Conservation (phyloP, 352 stramenopile genomes). For the Halophytophthora polymorphica region DNA sequence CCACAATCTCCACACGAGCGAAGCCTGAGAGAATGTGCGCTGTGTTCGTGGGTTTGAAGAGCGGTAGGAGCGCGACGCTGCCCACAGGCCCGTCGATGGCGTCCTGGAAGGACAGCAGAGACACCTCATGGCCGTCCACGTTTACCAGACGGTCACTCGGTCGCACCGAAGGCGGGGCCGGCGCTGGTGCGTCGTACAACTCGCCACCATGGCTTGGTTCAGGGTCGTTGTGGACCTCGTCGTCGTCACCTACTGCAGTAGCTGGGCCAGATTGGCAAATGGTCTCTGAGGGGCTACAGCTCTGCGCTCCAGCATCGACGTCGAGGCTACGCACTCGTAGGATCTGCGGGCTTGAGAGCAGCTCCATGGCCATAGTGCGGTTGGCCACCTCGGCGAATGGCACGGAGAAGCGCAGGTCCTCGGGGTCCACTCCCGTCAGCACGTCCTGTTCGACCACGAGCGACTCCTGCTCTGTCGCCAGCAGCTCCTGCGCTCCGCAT, state of each 20-base stretch:
- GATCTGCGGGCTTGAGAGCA: constrained; percentile 18
- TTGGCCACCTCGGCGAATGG: constrained; percentile 20
- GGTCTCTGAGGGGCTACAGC: constrained; percentile 4
- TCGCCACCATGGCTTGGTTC: no score
- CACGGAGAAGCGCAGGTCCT: constrained; percentile 32
- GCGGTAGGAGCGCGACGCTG: constrained; percentile 38
- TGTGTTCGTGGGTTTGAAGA: constrained; percentile 33
- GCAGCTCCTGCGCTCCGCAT: background rate
- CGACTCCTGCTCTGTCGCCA: background rate
- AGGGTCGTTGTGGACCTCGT: no score
- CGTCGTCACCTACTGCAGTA: no score
- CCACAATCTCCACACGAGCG: constrained; percentile 59
- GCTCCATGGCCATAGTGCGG: constrained; percentile 24
- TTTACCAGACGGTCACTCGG: constrained; percentile 42
- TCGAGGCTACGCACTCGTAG: constrained; percentile 20
- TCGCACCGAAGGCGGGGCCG: constrained; percentile 21
- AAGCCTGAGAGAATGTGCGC: constrained; percentile 55
- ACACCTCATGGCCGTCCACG: constrained; percentile 44
- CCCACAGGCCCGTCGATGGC: constrained; percentile 38
- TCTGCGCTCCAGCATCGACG: constrained; percentile 8
- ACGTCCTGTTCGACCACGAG: background rate
- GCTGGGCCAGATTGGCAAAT: constrained; percentile 6
- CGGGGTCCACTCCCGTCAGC: background rate
- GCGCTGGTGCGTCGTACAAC: constrained; percentile 11
- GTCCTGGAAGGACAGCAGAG: constrained; percentile 41